phyloP scores from a whole-genome alignment of 1,284 basidiomycete species.

The Irpex lacteus region DNA sequence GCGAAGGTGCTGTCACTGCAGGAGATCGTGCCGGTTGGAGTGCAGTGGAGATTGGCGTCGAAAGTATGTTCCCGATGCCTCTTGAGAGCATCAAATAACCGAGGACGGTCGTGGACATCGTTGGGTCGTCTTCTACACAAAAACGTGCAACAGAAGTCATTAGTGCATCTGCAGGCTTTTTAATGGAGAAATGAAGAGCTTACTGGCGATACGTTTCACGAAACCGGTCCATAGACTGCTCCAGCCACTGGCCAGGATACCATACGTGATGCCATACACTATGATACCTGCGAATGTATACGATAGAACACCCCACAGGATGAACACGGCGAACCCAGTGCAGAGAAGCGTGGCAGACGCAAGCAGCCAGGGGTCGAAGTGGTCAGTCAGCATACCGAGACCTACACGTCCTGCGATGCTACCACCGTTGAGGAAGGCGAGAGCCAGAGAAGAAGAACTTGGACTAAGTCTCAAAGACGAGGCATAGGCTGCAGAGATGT shows the following conservation, averaged over 20 bases:
- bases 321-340: constrained; percentile 20
- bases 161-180: too few species aligned
- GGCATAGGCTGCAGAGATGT: constrained; percentile 17
- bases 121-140: background rate
- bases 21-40: background rate
- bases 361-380: constrained; percentile 23
- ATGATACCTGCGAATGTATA: constrained; percentile 23
- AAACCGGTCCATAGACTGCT: constrained; percentile 25
- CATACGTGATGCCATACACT: constrained; percentile 24
- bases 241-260: constrained; percentile 27
- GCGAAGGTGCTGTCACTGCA: background rate
- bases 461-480: constrained; percentile 17
- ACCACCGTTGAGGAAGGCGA: constrained; percentile 22
- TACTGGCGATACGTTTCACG: constrained; percentile 21
- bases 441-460: constrained; percentile 18
- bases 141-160: too few species aligned
- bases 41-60: constrained; percentile 9
- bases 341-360: constrained; percentile 18
- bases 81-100: constrained; percentile 2
- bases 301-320: constrained; percentile 28
- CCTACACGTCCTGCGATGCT: constrained; percentile 23
- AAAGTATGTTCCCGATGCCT: constrained; percentile 10
- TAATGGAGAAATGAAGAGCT: background rate
- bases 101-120: constrained; percentile 19
- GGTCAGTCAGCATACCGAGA: constrained; percentile 24